These are phyloP conservation scores for Penicillium sp. DNA, from an alignment of 2,329 filamentous ascomycete species.

Conservation along the genomic window DNA sequence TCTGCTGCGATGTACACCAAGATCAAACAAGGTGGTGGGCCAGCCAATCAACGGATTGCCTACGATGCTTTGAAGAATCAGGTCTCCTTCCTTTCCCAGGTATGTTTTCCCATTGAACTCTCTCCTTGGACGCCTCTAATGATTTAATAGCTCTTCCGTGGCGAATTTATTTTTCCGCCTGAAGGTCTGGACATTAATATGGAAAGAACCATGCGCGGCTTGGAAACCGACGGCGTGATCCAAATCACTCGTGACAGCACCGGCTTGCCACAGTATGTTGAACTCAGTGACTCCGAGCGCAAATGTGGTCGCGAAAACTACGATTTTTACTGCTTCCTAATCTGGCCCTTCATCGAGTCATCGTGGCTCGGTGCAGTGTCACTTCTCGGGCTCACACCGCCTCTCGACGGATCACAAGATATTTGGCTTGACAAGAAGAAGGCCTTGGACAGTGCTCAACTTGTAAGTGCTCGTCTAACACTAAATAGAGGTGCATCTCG, in stretches of 20 bases:
- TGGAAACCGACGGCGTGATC: constrained; percentile 76
- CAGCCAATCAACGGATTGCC: constrained; percentile 70
- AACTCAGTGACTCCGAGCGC: constrained; percentile 71
- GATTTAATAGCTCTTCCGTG: constrained; percentile 67
- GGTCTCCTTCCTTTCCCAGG: constrained; percentile 77
- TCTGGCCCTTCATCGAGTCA: constrained; percentile 97
- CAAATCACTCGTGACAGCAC: constrained; percentile 56
- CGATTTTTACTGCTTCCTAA: constrained; percentile 97
- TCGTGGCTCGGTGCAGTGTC: constrained; percentile 88
- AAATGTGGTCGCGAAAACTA: constrained; percentile 83
- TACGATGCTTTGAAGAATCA: constrained; percentile 71
- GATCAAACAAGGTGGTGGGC: constrained; percentile 86
- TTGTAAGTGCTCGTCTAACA: constrained; percentile 50
- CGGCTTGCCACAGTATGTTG: constrained; percentile 59
- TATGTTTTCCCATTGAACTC: constrained; percentile 19
- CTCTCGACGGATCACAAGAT: constrained; percentile 54
- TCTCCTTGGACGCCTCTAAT: constrained; percentile 11
- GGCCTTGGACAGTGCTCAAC: constrained; percentile 74
- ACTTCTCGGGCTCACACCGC: constrained; percentile 79
- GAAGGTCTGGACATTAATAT: constrained; percentile 78
- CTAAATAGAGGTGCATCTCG: not conserved
- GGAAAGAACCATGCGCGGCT: constrained; percentile 68
- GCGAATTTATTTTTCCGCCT: constrained; percentile 93
- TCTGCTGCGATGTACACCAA: constrained; percentile 85
- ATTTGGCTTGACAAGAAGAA: constrained; percentile 74